Evolutionary conservation across 768 basidiomycete genomes (phyloP), one percentile per base, ranked within the genome.

Genomic region (Termitomyces sp.): DNA sequence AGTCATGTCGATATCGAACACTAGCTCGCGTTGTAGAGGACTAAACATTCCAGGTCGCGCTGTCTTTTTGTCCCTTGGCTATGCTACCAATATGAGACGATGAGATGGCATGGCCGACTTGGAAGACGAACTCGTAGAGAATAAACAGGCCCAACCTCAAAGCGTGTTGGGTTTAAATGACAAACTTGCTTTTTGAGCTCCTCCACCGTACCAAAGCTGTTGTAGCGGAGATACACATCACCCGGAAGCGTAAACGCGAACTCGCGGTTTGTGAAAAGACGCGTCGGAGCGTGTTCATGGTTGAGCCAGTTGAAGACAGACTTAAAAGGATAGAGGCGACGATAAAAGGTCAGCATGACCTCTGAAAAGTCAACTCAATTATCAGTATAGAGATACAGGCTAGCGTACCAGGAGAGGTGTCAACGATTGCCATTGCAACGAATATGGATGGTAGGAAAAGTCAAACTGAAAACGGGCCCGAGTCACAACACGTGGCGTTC

Each of bases 1-100:
- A 16, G 97, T 96, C 97, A 99, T 98, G 72, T 99, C 97, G 68
- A 99, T 98, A 83, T 99, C 97, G 68, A 99, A 97, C 0, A 98
- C 96, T 42, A 99, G 86, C 69, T 98, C 97, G 57, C 97, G 88
- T 60, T 84, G 81, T 34, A 82, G 68, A 0, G 97, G 94, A 43
- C 79, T 76, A 62, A 98, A 86, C n/a, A 86, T 75, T 11, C 84
- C 83, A 10, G 74, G 64, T 6, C 77, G 73, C 16, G 92, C 77
- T 0, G 90, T 87, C 66, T 95, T 95, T 68, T 83, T 89, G 76
- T 98, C 96, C 65, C 84, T 79, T 3, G 96, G 96, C 93, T 97
- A 32, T 57, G 23, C 42, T 28, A 17, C 25, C 17, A 3, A 47
- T 54, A 56, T 32, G 14, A 27, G 43, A 47, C 27, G 45, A 34